Base-by-base conservation (phyloP, 345 rosid genomes). In the Diplotaxis tenuifolia region DNA sequence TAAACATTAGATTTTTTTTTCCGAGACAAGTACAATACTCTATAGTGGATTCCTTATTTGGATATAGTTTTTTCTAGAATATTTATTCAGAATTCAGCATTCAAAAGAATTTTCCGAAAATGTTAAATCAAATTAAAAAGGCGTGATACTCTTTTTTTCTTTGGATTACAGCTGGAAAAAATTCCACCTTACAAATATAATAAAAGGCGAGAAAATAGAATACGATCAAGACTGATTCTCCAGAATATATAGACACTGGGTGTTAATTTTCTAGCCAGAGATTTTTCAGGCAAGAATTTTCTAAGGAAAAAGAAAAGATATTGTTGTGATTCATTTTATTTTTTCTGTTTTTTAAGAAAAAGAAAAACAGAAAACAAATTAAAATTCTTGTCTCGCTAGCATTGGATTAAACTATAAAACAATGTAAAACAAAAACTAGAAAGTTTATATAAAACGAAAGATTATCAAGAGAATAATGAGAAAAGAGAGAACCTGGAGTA, bases 241-340 rank as follows among this genome's bases (percentile, higher is more conserved):
- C 0, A 69, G 31, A 69, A 75, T 75, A 75, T 69, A 55, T 69
- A 75, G 11, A 42, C 1, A 10, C 20, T 69, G 54, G 74, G 59
- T 75, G 75, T 75, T 53, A 55, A 15, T 62, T 63, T 69, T 11
- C 15, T 54, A 55, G 57, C 79, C 79, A 75, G 70, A 75, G 79
- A 75, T 69, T 75, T 75, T 75, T 42, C 65, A 75, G 79, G 70
- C 16, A 15, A 55, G 65, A 75, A 75, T 75, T 75, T 69, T 69
- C 75, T 5, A 42, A 42, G 21, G 31, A 4, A 68, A 57, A 68
- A 5, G n/a, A 61, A 19, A 27, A 68, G 10, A 47, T 47, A 47
- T 47, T 15, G 53, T 47, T 47, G 53, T 47, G 20, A 47, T 47
- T 47, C 53, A 47, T 47, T 10, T 45, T 28, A 6, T 12, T 52